Conservation (phyloP, 352 stramenopile genomes). For the Pythium apleroticum region DNA sequence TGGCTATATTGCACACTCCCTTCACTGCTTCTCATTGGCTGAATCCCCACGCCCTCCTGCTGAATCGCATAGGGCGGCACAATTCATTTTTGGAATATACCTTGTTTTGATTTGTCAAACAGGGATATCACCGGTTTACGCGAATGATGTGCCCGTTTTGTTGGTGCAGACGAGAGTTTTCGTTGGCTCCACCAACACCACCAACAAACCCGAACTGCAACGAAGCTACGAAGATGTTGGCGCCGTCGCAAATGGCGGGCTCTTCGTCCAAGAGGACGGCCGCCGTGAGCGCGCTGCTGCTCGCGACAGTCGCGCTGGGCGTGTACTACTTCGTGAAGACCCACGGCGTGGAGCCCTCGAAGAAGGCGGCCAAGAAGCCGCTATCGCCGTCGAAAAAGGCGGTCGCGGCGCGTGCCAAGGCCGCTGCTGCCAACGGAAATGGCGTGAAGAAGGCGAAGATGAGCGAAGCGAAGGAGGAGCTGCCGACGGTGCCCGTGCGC, state of each 20-base stretch:
- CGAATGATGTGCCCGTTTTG: conserved; percentile 11
- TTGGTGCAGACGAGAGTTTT: conserved; percentile 18
- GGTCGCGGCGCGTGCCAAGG: conserved; percentile 17
- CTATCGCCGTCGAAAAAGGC: conserved; percentile 15
- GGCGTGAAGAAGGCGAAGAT: conserved; percentile 18
- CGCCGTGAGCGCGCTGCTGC: conserved; percentile 49
- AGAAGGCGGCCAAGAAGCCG: conserved; percentile 18
- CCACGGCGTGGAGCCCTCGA: conserved; percentile 12
- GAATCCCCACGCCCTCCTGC: conserved; percentile 1
- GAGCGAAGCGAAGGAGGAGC: conserved; percentile 29
- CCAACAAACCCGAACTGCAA: conserved; percentile 9
- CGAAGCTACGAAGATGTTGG: conserved; percentile 27
- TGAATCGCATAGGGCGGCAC: conserved; percentile 7
- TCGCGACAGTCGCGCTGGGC: conserved; percentile 42
- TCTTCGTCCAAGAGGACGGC: conserved; percentile 24
- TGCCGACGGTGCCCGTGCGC: conserved; percentile 51
- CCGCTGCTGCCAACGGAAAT: conserved; percentile 26
- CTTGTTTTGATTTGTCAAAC: conserved; percentile 16
- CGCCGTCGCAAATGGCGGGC: background rate
- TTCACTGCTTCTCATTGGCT: conserved; percentile 14
- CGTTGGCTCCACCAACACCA: conserved; percentile 7
- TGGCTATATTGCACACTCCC: conserved; percentile 18
- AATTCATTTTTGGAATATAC: conserved; percentile 22
- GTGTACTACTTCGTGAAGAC: conserved; percentile 42
- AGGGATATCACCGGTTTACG: background rate